Evolutionary conservation across 2,329 filamentous ascomycete species (phyloP).

Genomic region (Fusarium xylarioides): DNA sequence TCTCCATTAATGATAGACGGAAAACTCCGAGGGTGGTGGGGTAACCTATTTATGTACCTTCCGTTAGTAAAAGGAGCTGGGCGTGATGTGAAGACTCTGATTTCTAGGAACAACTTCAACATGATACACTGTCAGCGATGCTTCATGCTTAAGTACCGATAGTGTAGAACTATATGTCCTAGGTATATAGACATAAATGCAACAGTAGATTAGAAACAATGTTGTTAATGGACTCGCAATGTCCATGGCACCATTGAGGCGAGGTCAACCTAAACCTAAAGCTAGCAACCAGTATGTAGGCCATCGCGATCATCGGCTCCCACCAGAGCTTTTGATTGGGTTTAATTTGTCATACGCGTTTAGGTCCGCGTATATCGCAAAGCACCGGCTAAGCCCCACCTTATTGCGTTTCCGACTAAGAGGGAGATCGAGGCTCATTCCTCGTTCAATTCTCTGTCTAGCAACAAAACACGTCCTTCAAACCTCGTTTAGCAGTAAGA

Average conservation of each 20-base stretch:
- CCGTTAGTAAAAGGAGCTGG: neutral
- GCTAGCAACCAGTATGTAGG: too few species aligned
- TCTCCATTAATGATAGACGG: neutral
- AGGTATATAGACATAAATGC: fast-evolving
- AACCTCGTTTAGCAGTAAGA: neutral
- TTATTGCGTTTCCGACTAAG: neutral
- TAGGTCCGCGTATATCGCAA: neutral
- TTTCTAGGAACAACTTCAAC: fast-evolving
- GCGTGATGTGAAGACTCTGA: neutral
- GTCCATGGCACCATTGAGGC: too few species aligned
- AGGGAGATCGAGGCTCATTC: neutral
- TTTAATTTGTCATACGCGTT: neutral
- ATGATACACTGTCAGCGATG: neutral
- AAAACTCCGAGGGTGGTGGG: neutral
- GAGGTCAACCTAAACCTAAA: too few species aligned
- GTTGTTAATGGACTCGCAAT: neutral
- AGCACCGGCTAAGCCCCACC: neutral
- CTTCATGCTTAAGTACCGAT: fast-evolving
- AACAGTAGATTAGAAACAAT: fast-evolving
- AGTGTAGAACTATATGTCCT: neutral
- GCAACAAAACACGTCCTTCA: neutral
- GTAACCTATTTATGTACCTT: too few species aligned
- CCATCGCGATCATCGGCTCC: too few species aligned
- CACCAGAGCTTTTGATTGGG: neutral
- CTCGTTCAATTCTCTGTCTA: neutral